Evolutionary conservation across 1,284 basidiomycete species (phyloP), one percentile per base, ranked within the genome.

Genomic region (Microbotryum intermedium): DNA sequence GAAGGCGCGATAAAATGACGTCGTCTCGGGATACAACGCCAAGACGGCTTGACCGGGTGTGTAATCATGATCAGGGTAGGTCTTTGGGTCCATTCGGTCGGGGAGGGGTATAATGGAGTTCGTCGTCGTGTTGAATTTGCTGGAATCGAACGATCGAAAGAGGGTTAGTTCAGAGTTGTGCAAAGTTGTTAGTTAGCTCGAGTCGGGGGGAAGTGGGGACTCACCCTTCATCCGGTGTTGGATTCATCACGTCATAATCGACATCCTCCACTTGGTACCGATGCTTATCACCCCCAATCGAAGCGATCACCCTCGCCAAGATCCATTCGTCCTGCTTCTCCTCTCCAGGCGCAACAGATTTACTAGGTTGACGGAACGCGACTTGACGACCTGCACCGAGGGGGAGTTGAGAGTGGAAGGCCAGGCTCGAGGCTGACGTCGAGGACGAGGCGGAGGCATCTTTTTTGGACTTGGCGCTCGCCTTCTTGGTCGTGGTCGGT

Each of bases 1-100:
- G 1, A 72, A 72, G 3, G 77, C 78, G 8, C 71, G 70, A 68
- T 80, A 80, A 66, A 80, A 79, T 0, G 73, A 72, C 0, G 78
- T 79, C 9, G 79, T 80, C 45, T 79, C 79, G 8, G 79, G 79
- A 57, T 79, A 80, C 26, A 78, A 68, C 0, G 75, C 79, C 51
- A 79, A 72, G 44, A 79, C 77, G 39, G 67, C 60, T 2, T 75
- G 72, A 2, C 74, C 74, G 13, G 67, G 57, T 0, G 76, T 72
- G 56, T 72, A 76, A 47, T 75, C 73, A 30, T 74, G 72, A 46
- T 66, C 61, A 0, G 77, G 78, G 60, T 78, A 76, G 1, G 74
- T 73, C 0, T 72, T 65, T 54, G 39, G 46, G n/a, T 72, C 55
- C 11, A 74, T 67, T 4, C 73, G 71, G 56, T 78, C 76, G 0